These are phyloP conservation scores for Pogostemon cablin DNA, from an alignment of 257 asterid species.

Conservation along the genomic window DNA sequence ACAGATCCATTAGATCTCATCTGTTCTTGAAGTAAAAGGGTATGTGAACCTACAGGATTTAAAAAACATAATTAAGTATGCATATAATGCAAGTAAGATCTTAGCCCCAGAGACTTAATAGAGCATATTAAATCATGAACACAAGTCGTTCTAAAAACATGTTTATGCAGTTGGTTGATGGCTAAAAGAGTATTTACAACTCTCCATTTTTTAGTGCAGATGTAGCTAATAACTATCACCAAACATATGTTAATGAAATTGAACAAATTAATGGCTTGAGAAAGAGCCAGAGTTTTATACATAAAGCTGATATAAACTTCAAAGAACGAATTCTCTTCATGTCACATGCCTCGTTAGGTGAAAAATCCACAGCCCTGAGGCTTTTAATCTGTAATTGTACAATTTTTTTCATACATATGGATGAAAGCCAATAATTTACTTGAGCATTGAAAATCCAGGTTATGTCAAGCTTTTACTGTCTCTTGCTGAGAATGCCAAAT, in stretches of 20 bases:
- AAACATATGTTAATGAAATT: too few relatives aligned
- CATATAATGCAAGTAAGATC: neutral
- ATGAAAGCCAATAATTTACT: neutral
- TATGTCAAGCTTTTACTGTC: constrained; percentile 42
- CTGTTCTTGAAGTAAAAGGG: neutral
- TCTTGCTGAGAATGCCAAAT: constrained; percentile 83
- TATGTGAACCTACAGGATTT: neutral
- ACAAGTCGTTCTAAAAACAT: neutral
- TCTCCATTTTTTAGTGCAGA: too few relatives aligned
- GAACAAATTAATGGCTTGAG: too few relatives aligned
- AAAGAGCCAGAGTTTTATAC: neutral
- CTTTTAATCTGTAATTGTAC: neutral
- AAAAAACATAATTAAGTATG: constrained; percentile 6
- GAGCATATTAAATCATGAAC: constrained; percentile 6
- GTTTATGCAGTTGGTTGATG: too few relatives aligned
- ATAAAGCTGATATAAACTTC: neutral
- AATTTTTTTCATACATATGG: neutral
- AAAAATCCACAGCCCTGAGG: constrained; percentile 1
- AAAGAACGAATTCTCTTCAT: neutral
- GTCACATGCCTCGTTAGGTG: neutral
- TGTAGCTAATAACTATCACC: too few relatives aligned
- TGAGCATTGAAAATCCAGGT: neutral
- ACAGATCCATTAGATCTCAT: constrained; percentile 5
- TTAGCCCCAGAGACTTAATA: neutral
- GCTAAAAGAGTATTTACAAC: too few relatives aligned